These are phyloP conservation scores for Fusarium agapanthi DNA, from an alignment of 2,329 filamentous ascomycete species.

Conservation along the genomic window DNA sequence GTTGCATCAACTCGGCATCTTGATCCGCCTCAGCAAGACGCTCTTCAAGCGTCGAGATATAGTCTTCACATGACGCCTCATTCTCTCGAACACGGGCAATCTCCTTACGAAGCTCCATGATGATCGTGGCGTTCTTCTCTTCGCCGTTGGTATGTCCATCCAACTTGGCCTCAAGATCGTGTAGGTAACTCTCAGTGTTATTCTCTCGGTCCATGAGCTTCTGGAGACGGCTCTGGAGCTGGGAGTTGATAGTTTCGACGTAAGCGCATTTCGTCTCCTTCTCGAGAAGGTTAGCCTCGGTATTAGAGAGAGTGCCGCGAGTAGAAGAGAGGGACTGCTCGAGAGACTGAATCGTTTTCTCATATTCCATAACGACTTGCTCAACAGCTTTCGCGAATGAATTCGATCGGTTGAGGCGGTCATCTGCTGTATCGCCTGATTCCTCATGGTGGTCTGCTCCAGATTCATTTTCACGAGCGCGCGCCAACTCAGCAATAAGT, in stretches of 20 bases:
- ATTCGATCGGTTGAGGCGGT: slow-evolving; percentile 91
- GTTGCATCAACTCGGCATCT: slow-evolving; percentile 95
- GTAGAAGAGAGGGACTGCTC: slow-evolving; percentile 93
- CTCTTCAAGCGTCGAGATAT: slow-evolving; percentile 96
- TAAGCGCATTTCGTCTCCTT: slow-evolving; percentile 95
- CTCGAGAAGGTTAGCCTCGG: slow-evolving; percentile 87
- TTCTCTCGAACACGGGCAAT: slow-evolving; percentile 88
- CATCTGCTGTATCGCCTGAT: slow-evolving; percentile 80
- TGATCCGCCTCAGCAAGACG: slow-evolving; percentile 95
- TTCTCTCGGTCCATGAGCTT: slow-evolving; percentile 92
- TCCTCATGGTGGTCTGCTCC: slow-evolving; percentile 66
- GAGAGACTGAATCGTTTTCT: slow-evolving; percentile 95
- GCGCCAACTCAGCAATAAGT: slow-evolving; percentile 91
- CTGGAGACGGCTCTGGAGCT: slow-evolving; percentile 88
- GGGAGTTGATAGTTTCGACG: slow-evolving; percentile 88
- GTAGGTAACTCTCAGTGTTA: slow-evolving; percentile 91
- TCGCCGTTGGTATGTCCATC: slow-evolving; percentile 91
- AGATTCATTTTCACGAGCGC: slow-evolving; percentile 76
- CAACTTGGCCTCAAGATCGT: slow-evolving; percentile 88
- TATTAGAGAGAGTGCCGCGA: slow-evolving; percentile 80
- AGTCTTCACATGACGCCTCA: slow-evolving; percentile 90
- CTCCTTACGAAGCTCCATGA: slow-evolving; percentile 90
- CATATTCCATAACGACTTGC: slow-evolving; percentile 95
- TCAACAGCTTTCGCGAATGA: slow-evolving; percentile 96
- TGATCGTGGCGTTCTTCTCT: slow-evolving; percentile 88